Evolutionary conservation across 768 basidiomycete genomes (phyloP).

Genomic region (Mycena rosella): DNA sequence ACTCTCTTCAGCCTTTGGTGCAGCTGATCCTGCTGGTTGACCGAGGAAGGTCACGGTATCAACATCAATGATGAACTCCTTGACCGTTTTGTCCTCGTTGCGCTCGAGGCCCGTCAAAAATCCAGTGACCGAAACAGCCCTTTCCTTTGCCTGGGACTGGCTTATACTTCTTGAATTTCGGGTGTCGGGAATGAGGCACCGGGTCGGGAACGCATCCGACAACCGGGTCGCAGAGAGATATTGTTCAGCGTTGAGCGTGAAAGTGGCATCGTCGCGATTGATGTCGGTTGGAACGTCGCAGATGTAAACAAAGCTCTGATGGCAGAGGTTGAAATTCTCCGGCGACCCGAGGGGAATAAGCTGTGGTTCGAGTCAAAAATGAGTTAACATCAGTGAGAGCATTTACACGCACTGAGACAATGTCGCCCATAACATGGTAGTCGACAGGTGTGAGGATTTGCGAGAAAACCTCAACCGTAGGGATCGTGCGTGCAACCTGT

Average conservation of each 20-base stretch:
- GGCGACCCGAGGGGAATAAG: conserved; percentile 1
- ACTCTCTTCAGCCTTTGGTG: conserved; percentile 16
- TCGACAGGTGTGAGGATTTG: conserved; percentile 5
- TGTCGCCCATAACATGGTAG: conserved; percentile 9
- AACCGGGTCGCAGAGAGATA: conserved; percentile 12
- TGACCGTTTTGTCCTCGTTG: conserved; percentile 14
- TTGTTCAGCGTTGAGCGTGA: conserved; percentile 12
- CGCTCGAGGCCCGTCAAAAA: conserved; percentile 7
- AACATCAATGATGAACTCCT: conserved; percentile 16
- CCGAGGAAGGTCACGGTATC: conserved; percentile 24
- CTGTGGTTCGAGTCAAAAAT: neutral
- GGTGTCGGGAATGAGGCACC: conserved; percentile 6
- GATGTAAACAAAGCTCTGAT: conserved; percentile 2
- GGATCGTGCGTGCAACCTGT: conserved; percentile 4
- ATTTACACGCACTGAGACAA: neutral
- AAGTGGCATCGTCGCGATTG: conserved; percentile 13
- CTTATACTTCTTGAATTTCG: conserved; percentile 11
- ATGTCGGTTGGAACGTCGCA: neutral
- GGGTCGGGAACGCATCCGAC: conserved; percentile 1
- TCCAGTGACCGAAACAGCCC: conserved; percentile 14
- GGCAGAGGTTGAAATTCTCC: neutral
- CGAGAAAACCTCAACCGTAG: conserved; percentile 17
- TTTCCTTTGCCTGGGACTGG: conserved; percentile 4
- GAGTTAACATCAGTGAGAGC: neutral
- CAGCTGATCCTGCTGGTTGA: neutral